Base-by-base conservation (phyloP, 1,284 basidiomycete genomes). In the Lignosus rhinocerotis region DNA sequence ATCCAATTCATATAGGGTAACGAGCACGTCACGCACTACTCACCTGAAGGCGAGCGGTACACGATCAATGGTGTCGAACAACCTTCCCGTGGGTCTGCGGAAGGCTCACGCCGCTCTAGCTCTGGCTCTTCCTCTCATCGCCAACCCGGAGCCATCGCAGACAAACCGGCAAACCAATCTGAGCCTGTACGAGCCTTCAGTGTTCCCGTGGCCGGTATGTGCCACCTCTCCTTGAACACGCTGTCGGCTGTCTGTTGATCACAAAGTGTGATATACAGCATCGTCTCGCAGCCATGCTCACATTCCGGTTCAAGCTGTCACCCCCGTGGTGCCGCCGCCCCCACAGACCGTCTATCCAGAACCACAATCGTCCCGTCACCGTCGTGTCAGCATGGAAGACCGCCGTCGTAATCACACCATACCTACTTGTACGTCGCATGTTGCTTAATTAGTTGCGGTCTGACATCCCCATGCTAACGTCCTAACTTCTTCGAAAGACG, bases 21-120 rank as follows among this genome's bases (percentile, higher is more conserved):
- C 61, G 86, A 88, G 65, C 86, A 90, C 68, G 75, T 87, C 43
- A 85, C 80, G 3, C 82, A 83, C 51, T 83, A 78, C 5, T 82
- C 80, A 58, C 81, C 85, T 6, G 87, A 90, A 58, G 88, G 89
- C 32, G 79, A 87, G 67, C 74, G 83, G 1, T 78, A 80, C 65
- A 85, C 81, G 6, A 76, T 92, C 62, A 91, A 92, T 59, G 90
- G 89, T 6, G 70, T 88, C 17, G 86, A 90, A 51, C 88, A 89
- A 66, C 61, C 67, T 2, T n/a, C 48, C 2, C 58, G 34, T 34
- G 51, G 63, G n/a, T 43, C 43, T 21, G 47, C 60, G 9, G 56
- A 61, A 9, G 58, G 36, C 0, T 47, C 58, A 2, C 47, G 54
- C 21, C 60, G 56, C 31, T 58, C 59, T 9, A 53, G 51, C 19